Evolutionary conservation across 2,329 filamentous ascomycete species (phyloP), one percentile per base, ranked within the genome.

Genomic region (Nakataea oryzae): DNA sequence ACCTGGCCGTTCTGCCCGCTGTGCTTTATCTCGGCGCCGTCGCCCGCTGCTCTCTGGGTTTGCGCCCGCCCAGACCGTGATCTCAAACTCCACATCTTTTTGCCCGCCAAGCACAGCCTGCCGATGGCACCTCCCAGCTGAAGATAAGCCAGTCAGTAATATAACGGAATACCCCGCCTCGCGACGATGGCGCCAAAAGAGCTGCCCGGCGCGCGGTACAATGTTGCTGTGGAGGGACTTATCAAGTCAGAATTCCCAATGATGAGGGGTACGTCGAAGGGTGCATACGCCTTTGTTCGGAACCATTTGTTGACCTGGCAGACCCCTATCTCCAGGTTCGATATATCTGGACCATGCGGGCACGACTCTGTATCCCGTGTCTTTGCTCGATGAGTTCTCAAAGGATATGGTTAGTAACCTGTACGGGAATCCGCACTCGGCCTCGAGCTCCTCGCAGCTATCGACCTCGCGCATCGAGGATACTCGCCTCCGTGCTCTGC

Each of bases 261-360:
- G 59, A 30, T 61, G 11, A 47, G 30, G 34, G 54, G 59, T 41
- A 57, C 13, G 29, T 47, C 5, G 41, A 50, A 13, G 21, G 21
- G 7, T 2, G 41, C 21, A 4, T 50, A n/a, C 21, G 41, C 17
- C 41, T 50, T 50, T 50, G 41, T 9, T n/a, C 24, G 7, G 21
- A n/a, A 17, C 8, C 7, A 9, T 50, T n/a, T 50, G 6, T 24
- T 50, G 41, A 50, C 41, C 11, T 56, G 54, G 29, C 41, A 13
- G n/a, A 29, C 17, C 34, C 13, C 34, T 17, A 28, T 8, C 7
- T 17, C 11, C 27, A 93, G 90, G 83, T 61, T 85, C 85, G 12
- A 80, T 87, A 58, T 97, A 97, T 73, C 86, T 97, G 62, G 93
- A 97, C 69, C 93, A 97, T 87, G 92, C 92, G 0, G 93, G 92